A percentile compares a stretch with the other conserved stretches of the same genome.
Conservation (phyloP, 495 filamentous ascomycete genomes). For the Penicillium cinerascens region DNA sequence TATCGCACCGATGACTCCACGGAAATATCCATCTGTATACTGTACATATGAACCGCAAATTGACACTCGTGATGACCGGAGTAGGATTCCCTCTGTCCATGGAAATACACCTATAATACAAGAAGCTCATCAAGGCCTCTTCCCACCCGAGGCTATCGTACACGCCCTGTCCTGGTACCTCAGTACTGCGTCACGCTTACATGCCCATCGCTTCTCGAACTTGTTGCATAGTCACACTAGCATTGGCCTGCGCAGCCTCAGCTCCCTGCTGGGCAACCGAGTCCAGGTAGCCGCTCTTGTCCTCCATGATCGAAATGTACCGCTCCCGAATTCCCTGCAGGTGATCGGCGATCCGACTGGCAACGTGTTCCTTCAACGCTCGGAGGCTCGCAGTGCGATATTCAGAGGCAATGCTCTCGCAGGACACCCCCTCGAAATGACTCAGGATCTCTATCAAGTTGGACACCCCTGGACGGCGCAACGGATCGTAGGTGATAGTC, state of each 20-base stretch:
- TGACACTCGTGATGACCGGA: not conserved
- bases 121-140: too few species aligned
- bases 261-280: constrained; percentile 58
- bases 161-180: not conserved
- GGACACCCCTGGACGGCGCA: constrained; percentile 70
- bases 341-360: constrained; percentile 49
- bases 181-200: constrained; percentile 11
- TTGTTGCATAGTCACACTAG: constrained; percentile 60
- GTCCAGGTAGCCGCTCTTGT: constrained; percentile 52
- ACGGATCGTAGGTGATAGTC: constrained; percentile 67
- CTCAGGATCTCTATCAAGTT: constrained; percentile 78
- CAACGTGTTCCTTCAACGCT: constrained; percentile 63
- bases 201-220: constrained; percentile 65
- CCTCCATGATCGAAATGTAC: constrained; percentile 52
- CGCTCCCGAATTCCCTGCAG: constrained; percentile 58
- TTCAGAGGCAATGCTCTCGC: constrained; percentile 53
- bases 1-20: too few species aligned
- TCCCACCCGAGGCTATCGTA: not conserved
- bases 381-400: constrained; percentile 50
- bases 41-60: not conserved
- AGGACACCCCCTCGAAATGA: constrained; percentile 54
- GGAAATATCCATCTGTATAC: too few species aligned
- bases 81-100: not conserved
- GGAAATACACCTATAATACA: not conserved
- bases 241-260: constrained; percentile 57